Base-by-base conservation (phyloP, 2,329 filamentous ascomycete genomes). In the Penicillium sp. region DNA sequence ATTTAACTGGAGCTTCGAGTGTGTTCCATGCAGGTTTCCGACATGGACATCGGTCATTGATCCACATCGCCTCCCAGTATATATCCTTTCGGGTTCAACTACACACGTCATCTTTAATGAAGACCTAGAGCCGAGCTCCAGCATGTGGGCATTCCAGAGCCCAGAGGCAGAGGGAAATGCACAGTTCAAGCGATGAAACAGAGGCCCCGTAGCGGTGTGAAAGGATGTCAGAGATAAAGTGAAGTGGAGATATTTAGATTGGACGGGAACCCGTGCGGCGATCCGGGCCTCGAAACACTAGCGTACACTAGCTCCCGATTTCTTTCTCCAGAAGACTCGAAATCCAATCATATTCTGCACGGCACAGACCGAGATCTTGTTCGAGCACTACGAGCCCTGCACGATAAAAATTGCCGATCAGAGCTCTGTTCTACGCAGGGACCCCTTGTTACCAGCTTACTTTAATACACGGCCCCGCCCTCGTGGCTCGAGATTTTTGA, bases 201-300 rank as follows among this genome's bases (percentile, higher is more conserved):
- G 32, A 9, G 18, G 20, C 23, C 24, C 15, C 31, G 38, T 27
- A 39, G 43, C 38, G 38, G 42, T 50, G 49, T 55, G 52, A 57
- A 52, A 55, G 49, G 32, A 31, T 55, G 54, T 55, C 15, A 45
- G 46, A 54, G 54, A 49, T 53, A 53, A 20, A 23, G 33, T 37
- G 39, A 45, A 50, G 52, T 54, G 52, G 52, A 52, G 35, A 32
- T 18, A 27, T 40, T 40, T 20, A 13, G 27, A 3, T 24, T 31
- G 15, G 10, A 9, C 33, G 33, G 33, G 18, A 20, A 12, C 9
- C 10, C 8, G 25, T 40, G n/a, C 28, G 18, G n/a, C 20, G 8
- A 15, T 6, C 28, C 20, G 27, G 27, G 28, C 37, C 18, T 25
- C 10, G n/a, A 46, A 27, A 33, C 37, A 27, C 44, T 13, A 15